Evolutionary conservation across 768 basidiomycete species (phyloP), one percentile per base, ranked within the genome.

Genomic region (Trametes villosa): DNA sequence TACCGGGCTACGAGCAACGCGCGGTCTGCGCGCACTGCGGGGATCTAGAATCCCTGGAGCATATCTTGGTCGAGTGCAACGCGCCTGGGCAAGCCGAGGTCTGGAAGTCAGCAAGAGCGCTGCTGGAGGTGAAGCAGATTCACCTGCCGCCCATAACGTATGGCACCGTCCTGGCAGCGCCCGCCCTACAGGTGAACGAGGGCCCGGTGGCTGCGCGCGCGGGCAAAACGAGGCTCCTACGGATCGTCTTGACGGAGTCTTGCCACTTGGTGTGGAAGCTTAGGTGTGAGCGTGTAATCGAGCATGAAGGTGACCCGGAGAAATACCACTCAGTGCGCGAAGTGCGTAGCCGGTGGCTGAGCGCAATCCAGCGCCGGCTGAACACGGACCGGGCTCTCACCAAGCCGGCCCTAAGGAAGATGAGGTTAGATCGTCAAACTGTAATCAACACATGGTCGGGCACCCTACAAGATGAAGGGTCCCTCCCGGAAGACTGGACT

Each of bases 1-100:
- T 61, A n/a, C 45, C 53, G n/a, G 31, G 29, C 11, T 49, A 29
- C 15, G 33, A 61, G 24, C 4, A 41, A 4, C 18, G 53, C 20
- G 53, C 34, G 13, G 3, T 34, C 8, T 62, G 60, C 53, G 3
- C 11, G 22, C 3, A 22, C 0, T 62, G 60, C 36, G 40, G 38
- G 6, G 29, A 1, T 0, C 13, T 9, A 4, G 60, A 62, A n/a
- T 20, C 38, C 0, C 9, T 55, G 13, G 48, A 50, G 40, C 60
- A 62, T 38, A 62, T 62, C 27, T 41, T 62, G 6, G 4, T 24
- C 18, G 27, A 56, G 12, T 62, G 60, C 27, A 20, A 18, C 4
- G 41, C 45, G 5, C 33, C 46, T 3, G 56, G 46, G 4, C 46
- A 36, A 7, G 13, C 4, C 9, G n/a, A 1, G 5, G 24, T 49